Evolutionary conservation across 768 basidiomycete species (phyloP).

Genomic region (Dendrothele bispora): DNA sequence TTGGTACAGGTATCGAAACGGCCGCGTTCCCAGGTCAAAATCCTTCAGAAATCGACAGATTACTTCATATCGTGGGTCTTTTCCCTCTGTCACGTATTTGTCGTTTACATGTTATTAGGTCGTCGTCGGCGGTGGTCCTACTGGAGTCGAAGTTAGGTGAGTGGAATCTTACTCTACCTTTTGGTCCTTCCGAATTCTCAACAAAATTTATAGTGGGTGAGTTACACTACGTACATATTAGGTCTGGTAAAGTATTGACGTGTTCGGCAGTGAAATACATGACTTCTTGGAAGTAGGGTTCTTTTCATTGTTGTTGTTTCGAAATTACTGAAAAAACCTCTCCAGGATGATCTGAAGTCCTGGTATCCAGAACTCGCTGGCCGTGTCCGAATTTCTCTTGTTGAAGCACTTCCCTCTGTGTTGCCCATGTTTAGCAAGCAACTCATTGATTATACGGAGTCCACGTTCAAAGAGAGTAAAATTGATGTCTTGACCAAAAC

Average conservation of each 20-base stretch:
- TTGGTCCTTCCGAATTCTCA: too few species aligned
- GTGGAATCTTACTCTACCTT: constrained; percentile 11
- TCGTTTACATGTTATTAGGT: constrained; percentile 39
- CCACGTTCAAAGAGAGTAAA: constrained; percentile 96
- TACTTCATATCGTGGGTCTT: constrained; percentile 80
- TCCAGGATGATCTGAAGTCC: constrained; percentile 74
- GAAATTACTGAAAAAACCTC: background rate
- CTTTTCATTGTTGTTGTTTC: background rate
- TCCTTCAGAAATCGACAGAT: constrained; percentile 77
- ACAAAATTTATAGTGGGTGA: too few species aligned
- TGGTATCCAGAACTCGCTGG: constrained; percentile 97
- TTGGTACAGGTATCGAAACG: constrained; percentile 71
- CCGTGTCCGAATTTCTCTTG: constrained; percentile 86
- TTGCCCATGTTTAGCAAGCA: constrained; percentile 94
- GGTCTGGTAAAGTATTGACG: too few species aligned
- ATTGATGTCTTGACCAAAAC: constrained; percentile 97
- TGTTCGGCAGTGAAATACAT: constrained; percentile 77
- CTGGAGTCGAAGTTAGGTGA: constrained; percentile 88
- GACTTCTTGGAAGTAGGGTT: constrained; percentile 73
- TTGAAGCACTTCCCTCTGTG: constrained; percentile 95
- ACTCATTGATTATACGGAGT: constrained; percentile 90
- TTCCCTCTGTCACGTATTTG: background rate
- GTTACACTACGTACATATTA: too few species aligned
- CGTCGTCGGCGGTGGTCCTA: constrained; percentile 95
- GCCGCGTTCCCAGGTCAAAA: constrained; percentile 94